A percentile compares a stretch with the other conserved stretches of the same genome.
These are phyloP conservation scores for Pseudogymnoascus pannorum DNA, from an alignment of 2,329 filamentous ascomycete species.

Conservation along the genomic window DNA sequence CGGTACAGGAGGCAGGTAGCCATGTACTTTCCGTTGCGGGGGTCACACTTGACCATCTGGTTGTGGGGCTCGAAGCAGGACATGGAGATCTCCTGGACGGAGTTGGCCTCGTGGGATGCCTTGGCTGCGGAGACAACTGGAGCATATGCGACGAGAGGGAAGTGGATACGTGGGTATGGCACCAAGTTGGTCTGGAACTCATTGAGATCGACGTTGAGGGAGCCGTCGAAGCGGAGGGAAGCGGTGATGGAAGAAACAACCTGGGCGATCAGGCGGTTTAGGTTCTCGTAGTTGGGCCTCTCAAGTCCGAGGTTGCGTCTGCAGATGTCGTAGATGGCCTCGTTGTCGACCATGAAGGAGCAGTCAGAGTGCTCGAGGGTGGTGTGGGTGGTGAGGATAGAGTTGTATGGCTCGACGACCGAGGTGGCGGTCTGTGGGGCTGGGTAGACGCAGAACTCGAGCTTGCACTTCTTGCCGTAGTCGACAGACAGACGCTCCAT, in stretches of 20 bases:
- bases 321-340: slow-evolving; percentile 99
- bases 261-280: slow-evolving; percentile 98
- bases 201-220: slow-evolving; percentile 97
- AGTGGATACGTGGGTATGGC: slow-evolving; percentile 97
- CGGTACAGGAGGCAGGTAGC: slow-evolving; percentile 96
- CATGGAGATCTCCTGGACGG: slow-evolving; percentile 96
- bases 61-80: slow-evolving; percentile 99
- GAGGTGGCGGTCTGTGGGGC: slow-evolving; percentile 95
- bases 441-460: slow-evolving; percentile 99
- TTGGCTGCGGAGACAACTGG: slow-evolving; percentile 92
- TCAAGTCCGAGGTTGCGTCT: slow-evolving; percentile 94
- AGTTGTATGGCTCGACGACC: slow-evolving; percentile 99
- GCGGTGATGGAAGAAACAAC: slow-evolving; percentile 98
- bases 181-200: slow-evolving; percentile 99
- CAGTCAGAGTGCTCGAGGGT: slow-evolving; percentile 99
- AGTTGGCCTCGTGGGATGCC: slow-evolving; percentile 96
- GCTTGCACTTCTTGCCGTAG: slow-evolving; percentile 99
- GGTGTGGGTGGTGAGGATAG: slow-evolving; percentile 96
- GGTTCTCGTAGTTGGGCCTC: slow-evolving; percentile 96
- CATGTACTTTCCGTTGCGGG: slow-evolving; percentile 99
- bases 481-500: slow-evolving; percentile 99
- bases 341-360: slow-evolving; percentile 99
- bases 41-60: slow-evolving; percentile 99
- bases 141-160: slow-evolving; percentile 94
- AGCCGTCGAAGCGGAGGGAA: slow-evolving; percentile 96